These are phyloP conservation scores for Boehmeria nivea DNA, from an alignment of 306 rosid species.

Conservation along the genomic window DNA sequence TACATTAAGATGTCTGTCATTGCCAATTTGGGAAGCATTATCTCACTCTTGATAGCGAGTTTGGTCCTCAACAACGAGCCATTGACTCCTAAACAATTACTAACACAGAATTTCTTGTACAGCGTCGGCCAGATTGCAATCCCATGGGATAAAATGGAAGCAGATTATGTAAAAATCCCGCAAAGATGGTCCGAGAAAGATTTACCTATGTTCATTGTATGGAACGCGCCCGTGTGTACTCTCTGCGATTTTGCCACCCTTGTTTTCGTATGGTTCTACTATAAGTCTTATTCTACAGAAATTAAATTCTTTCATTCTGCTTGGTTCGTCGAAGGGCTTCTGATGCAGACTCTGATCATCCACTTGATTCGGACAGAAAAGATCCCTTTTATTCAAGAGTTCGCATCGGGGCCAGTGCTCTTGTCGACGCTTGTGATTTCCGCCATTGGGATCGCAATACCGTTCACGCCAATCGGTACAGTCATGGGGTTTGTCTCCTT, in stretches of 20 bases:
- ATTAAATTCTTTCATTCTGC: slow-evolving; percentile 58
- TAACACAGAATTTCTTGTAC: slow-evolving; percentile 67
- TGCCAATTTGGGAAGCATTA: slow-evolving; percentile 66
- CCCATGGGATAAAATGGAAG: slow-evolving; percentile 69
- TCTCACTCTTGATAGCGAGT: slow-evolving; percentile 64
- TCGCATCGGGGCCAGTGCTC: slow-evolving; percentile 82
- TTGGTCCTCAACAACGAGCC: slow-evolving; percentile 56
- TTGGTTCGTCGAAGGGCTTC: slow-evolving; percentile 78
- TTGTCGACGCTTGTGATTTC: slow-evolving; percentile 60
- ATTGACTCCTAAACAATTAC: slow-evolving; percentile 58
- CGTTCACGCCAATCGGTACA: slow-evolving; percentile 50
- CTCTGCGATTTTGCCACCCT: slow-evolving; percentile 58
- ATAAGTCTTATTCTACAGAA: slow-evolving; percentile 6
- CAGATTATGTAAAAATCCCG: slow-evolving; percentile 52
- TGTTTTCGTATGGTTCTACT: slow-evolving; percentile 53
- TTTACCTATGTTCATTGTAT: slow-evolving; percentile 56
- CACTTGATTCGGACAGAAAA: slow-evolving; percentile 73
- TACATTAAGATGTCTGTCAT: slow-evolving; percentile 74
- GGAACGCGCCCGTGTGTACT: slow-evolving; percentile 83
- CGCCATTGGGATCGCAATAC: slow-evolving; percentile 47
- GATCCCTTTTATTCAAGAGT: slow-evolving; percentile 61
- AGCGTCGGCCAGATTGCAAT: slow-evolving; percentile 70
- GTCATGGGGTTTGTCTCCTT: slow-evolving; percentile 49
- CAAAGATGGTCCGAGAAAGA: slow-evolving; percentile 55
- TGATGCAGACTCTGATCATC: slow-evolving; percentile 70